Base-by-base conservation (phyloP, 345 rosid species). In the Eucalyptus tenuipes region DNA sequence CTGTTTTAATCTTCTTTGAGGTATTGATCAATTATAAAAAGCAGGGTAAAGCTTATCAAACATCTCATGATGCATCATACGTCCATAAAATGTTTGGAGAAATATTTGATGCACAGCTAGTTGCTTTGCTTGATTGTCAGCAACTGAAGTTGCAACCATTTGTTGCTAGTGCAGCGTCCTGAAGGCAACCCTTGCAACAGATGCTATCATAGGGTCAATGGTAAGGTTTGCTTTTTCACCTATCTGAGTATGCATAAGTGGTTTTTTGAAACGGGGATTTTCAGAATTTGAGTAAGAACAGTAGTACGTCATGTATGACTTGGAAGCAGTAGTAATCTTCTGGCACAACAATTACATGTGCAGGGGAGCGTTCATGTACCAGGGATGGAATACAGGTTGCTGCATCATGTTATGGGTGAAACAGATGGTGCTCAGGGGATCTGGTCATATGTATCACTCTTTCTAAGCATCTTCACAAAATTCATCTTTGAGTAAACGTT, bases 341-440 rank as follows among this genome's bases (percentile, higher is more conserved):
- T 68, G 42, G 40, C 79, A 33, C 79, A 4, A 66, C 79, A 68
- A 4, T 13, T 68, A 68, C 12, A 31, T 68, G 42, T 87, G 86
- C 93, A 96, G 97, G 95, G 90, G 45, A 92, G 96, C 44, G 91
- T 94, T 53, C 91, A 90, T 87, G 90, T 96, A 86, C 96, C 96
- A 44, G 97, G 98, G 87, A 95, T 97, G 92, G 97, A 98, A 90
- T 97, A 95, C 89, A 96, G 94, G 85, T 89, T 96, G 92, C 94
- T 95, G 86, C 97, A 95, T 94, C 95, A 93, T 91, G 96, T 96
- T 90, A 94, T 95, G 96, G 97, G 99, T 87, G 97, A 95, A 92
- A 93, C 95, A 49, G 94, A 95, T 89, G 96, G 96, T 86, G 95
- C 93, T 86, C 94, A 90, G 87, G 94, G 93, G 59, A 88, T 96